A percentile compares a stretch with the other conserved stretches of the same genome.
Conservation (phyloP, 345 rosid genomes). For the Populus ilicifolia region DNA sequence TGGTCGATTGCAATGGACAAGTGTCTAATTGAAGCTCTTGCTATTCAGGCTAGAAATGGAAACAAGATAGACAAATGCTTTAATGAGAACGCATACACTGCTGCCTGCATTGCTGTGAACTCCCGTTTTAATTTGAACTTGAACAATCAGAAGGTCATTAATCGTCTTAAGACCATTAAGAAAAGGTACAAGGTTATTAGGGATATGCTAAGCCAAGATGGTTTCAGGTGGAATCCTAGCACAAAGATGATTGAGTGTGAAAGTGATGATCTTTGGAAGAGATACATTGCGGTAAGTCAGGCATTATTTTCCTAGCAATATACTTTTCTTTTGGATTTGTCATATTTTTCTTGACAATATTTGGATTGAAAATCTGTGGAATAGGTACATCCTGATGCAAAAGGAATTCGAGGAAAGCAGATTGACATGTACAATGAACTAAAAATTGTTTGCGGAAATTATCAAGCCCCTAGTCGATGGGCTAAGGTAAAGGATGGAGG, state of each 20-base stretch:
- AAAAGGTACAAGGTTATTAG: constrained; percentile 73
- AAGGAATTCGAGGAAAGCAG: constrained; percentile 72
- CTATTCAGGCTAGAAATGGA: constrained; percentile 74
- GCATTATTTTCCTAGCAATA: not conserved
- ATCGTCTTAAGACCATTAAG: constrained; percentile 86
- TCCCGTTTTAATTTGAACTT: constrained; percentile 60
- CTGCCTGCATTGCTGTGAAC: constrained; percentile 74
- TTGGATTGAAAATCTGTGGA: constrained; percentile 18
- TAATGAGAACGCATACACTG: constrained; percentile 71
- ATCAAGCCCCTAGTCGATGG: constrained; percentile 67
- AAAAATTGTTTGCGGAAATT: constrained; percentile 72
- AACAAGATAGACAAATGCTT: constrained; percentile 80
- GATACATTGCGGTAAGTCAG: constrained; percentile 62
- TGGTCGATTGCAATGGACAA: constrained; percentile 91
- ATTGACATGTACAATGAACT: constrained; percentile 87
- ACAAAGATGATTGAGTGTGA: constrained; percentile 65
- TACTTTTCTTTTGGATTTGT: not conserved
- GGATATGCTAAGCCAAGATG: constrained; percentile 73
- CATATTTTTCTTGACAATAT: not conserved
- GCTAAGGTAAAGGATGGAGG: constrained; percentile 57
- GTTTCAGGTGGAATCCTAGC: constrained; percentile 71
- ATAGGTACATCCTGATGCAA: constrained; percentile 73
- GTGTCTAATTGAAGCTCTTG: constrained; percentile 80
- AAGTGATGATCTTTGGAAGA: constrained; percentile 75
- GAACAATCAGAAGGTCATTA: constrained; percentile 76